Evolutionary conservation across 2,329 filamentous ascomycete genomes (phyloP), one percentile per base, ranked within the genome.

Genomic region (Nemania sp.): DNA sequence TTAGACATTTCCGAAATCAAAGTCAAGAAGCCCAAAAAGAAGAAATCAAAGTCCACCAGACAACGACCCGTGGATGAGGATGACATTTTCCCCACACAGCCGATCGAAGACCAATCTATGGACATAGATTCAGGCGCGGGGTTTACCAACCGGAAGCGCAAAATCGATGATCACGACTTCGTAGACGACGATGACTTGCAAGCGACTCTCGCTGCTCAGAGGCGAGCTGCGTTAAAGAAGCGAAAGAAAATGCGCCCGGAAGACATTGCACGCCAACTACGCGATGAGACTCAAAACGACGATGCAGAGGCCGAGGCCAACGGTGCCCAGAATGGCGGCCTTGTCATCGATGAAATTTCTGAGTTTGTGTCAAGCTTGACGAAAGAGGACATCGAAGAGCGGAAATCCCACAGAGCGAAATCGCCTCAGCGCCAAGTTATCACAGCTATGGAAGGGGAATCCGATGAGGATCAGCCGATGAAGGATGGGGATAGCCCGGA

Each of bases 271-370:
- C 87, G 88, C 65, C 90, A 95, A 71, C 79, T 99, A 40, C 88
- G 87, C 18, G 84, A 87, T 32, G 86, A 88, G 51, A 83, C 83
- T 21, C 78, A 83, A 2, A 79, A 76, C 15, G 79, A 81, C 0
- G 80, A 85, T 3, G 71, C 76, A 10, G 80, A 82, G 43, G 81
- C 83, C 52, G 78, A 79, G 35, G 80, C 80, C 2, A 68, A 70
- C 6, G 74, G 71, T 25, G 67, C 60, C 4, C 73, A 77, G 42
- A 72, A 69, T 2, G 78, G 77, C 32, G 94, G 92, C 1, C 80
- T 99, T 1, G 85, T 97, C n/a, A 93, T 99, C 59, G 94, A 97
- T 62, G 95, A 97, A 72, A 97, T 94, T 0, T 92, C 92, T 0
- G 93, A 97, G 69, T 99, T 99, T 69, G 90, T 99, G 32, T 90